These are phyloP conservation scores for Alternaria postmessia DNA, from an alignment of 2,329 filamentous ascomycete genomes.

Conservation along the genomic window DNA sequence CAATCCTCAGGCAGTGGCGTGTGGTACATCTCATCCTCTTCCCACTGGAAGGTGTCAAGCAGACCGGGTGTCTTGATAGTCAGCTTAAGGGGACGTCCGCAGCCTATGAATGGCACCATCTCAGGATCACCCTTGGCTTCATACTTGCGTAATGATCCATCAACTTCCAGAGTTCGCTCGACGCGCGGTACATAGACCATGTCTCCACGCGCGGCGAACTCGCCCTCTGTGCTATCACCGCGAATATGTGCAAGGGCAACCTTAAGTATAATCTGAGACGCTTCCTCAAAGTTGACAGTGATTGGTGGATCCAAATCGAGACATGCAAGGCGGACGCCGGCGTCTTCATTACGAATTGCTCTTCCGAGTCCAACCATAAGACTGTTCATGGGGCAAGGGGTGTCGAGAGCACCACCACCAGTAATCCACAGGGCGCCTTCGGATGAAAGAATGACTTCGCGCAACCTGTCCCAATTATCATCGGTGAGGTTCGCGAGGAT, in stretches of 20 bases:
- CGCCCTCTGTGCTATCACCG: constrained; percentile 10
- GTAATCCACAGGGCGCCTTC: constrained; percentile 12
- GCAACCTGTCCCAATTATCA: constrained; percentile 7
- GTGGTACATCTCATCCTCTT: constrained; percentile 7
- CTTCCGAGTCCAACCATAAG: constrained; percentile 15
- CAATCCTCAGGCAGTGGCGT: constrained; percentile 4
- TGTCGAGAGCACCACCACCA: constrained; percentile 11
- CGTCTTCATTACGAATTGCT: constrained; percentile 13
- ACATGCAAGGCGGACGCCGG: constrained; percentile 11
- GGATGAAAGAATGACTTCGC: constrained; percentile 10
- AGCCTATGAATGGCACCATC: constrained; percentile 6
- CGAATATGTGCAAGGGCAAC: constrained; percentile 5
- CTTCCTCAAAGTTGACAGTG: constrained; percentile 3
- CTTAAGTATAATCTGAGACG: constrained; percentile 7
- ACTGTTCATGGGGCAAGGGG: constrained; percentile 8
- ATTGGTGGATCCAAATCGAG: constrained; percentile 8
- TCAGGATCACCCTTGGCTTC: constrained; percentile 16
- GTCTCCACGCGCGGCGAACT: constrained; percentile 11
- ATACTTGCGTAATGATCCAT: constrained; percentile 13
- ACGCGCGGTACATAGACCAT: constrained; percentile 11
- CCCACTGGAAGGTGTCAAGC: constrained; percentile 13
- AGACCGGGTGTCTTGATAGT: constrained; percentile 8
- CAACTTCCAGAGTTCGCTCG: constrained; percentile 4
- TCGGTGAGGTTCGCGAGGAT: constrained; percentile 10
- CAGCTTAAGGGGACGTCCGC: constrained; percentile 12